These are phyloP conservation scores for Malbranchea cinnamomea DNA, from an alignment of 2,329 filamentous ascomycete genomes.

Conservation along the genomic window DNA sequence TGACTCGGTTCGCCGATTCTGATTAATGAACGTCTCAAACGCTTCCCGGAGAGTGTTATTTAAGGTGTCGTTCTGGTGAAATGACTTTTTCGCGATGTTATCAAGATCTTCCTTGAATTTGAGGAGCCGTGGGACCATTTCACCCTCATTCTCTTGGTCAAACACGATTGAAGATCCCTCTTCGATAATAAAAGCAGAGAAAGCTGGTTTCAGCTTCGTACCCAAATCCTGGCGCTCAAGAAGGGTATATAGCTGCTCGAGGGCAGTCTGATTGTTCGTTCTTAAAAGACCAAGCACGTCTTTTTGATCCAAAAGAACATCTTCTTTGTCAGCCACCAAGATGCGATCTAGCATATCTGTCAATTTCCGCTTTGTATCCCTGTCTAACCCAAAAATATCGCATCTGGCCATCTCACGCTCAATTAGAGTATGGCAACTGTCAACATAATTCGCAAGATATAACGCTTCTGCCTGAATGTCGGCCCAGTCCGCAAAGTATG, in stretches of 20 bases:
- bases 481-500: slow-evolving; percentile 57
- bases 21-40: slow-evolving; percentile 86
- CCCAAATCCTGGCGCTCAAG: slow-evolving; percentile 59
- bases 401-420: slow-evolving; percentile 59
- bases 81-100: slow-evolving; percentile 59
- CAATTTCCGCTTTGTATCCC: slow-evolving; percentile 63
- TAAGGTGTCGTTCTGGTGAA: slow-evolving; percentile 62
- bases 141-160: slow-evolving; percentile 60
- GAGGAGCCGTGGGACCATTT: slow-evolving; percentile 76
- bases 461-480: slow-evolving; percentile 45
- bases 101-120: slow-evolving; percentile 69
- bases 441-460: slow-evolving; percentile 61
- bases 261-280: slow-evolving; percentile 50
- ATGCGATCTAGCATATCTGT: slow-evolving; percentile 58
- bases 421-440: slow-evolving; percentile 53
- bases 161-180: slow-evolving; percentile 66
- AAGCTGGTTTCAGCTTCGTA: slow-evolving; percentile 53
- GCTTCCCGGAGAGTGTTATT: slow-evolving; percentile 66
- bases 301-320: slow-evolving; percentile 48
- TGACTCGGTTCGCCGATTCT: slow-evolving; percentile 53
- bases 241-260: slow-evolving; percentile 65
- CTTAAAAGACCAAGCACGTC: slow-evolving; percentile 61
- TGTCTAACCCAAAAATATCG: slow-evolving; percentile 67
- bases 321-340: slow-evolving; percentile 53
- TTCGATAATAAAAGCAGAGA: slow-evolving; percentile 62